phyloP scores from a whole-genome alignment of 1,284 basidiomycete species.

The Violaceomyces palustris region DNA sequence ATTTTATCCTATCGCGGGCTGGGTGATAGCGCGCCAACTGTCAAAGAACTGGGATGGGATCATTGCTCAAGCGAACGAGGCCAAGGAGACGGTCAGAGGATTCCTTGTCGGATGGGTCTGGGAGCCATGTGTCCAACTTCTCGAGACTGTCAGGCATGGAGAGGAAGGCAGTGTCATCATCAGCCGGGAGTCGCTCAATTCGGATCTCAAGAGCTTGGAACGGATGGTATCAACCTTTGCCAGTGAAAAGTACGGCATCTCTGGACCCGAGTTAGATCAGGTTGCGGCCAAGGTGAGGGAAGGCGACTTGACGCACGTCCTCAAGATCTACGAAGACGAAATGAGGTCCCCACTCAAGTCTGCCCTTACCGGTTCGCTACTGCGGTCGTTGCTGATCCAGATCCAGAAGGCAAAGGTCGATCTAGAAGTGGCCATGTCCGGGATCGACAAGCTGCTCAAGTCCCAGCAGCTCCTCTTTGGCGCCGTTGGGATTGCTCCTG shows the following conservation, averaged over 20 bases:
- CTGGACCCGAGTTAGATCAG: slow-evolving; percentile 59
- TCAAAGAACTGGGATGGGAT: slow-evolving; percentile 38
- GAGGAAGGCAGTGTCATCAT: slow-evolving; percentile 65
- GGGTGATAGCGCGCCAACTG: slow-evolving; percentile 19
- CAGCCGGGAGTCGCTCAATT: slow-evolving; percentile 68
- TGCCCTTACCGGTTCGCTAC: slow-evolving; percentile 72
- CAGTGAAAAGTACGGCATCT: slow-evolving; percentile 68
- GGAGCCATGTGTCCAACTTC: slow-evolving; percentile 75
- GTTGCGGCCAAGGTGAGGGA: slow-evolving; percentile 66
- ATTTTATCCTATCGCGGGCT: slow-evolving; percentile 26
- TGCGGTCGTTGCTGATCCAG: slow-evolving; percentile 84
- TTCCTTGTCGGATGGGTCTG: slow-evolving; percentile 82
- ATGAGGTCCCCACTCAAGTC: slow-evolving; percentile 78
- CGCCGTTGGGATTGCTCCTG: slow-evolving; percentile 91
- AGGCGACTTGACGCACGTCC: slow-evolving; percentile 82
- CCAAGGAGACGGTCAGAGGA: slow-evolving; percentile 65
- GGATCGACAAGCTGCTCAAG: slow-evolving; percentile 85
- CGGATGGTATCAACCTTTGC: slow-evolving; percentile 85
- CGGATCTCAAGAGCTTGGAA: slow-evolving; percentile 81
- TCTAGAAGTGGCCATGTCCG: slow-evolving; percentile 75
- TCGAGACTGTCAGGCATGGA: slow-evolving; percentile 75
- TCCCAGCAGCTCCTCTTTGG: slow-evolving; percentile 95
- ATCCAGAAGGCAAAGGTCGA: slow-evolving; percentile 97
- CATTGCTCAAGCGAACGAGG: slow-evolving; percentile 59
- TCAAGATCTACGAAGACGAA: slow-evolving; percentile 85